Base-by-base conservation (phyloP, 352 stramenopile genomes). In the Peronospora belbahrii region DNA sequence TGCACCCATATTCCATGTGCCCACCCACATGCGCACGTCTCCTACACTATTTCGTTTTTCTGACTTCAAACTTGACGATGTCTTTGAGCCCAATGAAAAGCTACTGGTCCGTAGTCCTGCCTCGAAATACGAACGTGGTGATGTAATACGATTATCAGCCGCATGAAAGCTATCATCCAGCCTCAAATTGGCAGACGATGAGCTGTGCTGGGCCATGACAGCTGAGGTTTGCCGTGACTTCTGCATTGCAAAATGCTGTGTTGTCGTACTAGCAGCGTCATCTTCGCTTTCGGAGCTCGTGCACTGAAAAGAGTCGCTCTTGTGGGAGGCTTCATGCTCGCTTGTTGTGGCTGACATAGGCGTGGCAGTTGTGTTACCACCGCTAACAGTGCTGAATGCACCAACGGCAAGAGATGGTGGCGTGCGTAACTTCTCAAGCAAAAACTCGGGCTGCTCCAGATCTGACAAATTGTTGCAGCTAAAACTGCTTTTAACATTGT, bases 1-100 rank as follows among this genome's bases (percentile, higher is more conserved):
- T 0, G 80, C 81, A 2, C 77, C 79, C 63, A 95, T 84, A 59
- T 95, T 95, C 83, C 83, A 95, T 17, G 77, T 85, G 4, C 83
- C 83, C 3, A 86, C 71, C 82, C 81, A 95, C 40, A 95, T 67
- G 7, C 73, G 65, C 5, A 91, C 70, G 42, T 91, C 75, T 9
- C 48, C 56, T 25, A 44, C 63, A 30, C 50, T 79, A 11, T 51
- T 31, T 23, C 72, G 63, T 47, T 83, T 74, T 9, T 38, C 24
- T 24, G 52, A 39, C n/a, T 43, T 56, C 25, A 56, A 35, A 3
- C 51, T 23, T 1, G 56, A 32, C 2, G 52, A 63, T 17, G 39
- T 42, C 13, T 34, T 59, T 7, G 62, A 53, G 1, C 57, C 47
- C 24, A 52, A 13, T 20, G 77, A 69, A 4, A 73, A 71, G 6